phyloP scores from a whole-genome alignment of 129 eudicot species.

The Erigeron canadensis region DNA sequence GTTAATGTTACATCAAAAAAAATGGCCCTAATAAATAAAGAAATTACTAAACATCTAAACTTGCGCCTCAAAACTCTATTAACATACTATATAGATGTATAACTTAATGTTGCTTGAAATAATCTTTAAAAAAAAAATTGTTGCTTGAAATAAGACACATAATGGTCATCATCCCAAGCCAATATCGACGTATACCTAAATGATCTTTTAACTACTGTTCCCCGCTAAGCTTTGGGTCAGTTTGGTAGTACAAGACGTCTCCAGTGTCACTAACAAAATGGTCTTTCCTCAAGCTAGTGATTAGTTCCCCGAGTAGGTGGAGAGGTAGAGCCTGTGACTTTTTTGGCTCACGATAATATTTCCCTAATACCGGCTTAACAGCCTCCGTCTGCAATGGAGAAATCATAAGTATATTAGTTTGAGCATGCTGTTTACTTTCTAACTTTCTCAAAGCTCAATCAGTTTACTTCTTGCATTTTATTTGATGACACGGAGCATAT shows the following conservation, averaged over 20 bases:
- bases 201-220: conserved; percentile 7
- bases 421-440: not conserved
- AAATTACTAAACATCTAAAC: conserved; percentile 10
- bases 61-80: conserved; percentile 17
- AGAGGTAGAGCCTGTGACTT: conserved; percentile 51
- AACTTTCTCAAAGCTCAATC: not conserved
- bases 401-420: not conserved
- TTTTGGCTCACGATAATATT: conserved; percentile 63
- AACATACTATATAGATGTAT: not conserved
- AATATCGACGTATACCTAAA: not conserved
- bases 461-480: not conserved
- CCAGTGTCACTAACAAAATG: conserved; percentile 62
- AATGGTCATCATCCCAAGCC: conserved; percentile 1
- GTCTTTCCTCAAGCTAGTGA: conserved; percentile 48
- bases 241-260: conserved; percentile 58
- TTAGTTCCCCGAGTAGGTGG: conserved; percentile 45
- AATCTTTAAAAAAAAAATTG: too few species aligned
- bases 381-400: conserved; percentile 50
- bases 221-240: conserved; percentile 40
- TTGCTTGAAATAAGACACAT: conserved; percentile 7
- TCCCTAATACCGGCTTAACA: conserved; percentile 60
- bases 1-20: conserved; percentile 21
- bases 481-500: not conserved
- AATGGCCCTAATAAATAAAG: not conserved
- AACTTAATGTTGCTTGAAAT: conserved; percentile 22